Percentiles rank a stretch among this genome's conserved stretches.
phyloP scores from a whole-genome alignment of 1,284 basidiomycete species.

The Leccinum insolens region DNA sequence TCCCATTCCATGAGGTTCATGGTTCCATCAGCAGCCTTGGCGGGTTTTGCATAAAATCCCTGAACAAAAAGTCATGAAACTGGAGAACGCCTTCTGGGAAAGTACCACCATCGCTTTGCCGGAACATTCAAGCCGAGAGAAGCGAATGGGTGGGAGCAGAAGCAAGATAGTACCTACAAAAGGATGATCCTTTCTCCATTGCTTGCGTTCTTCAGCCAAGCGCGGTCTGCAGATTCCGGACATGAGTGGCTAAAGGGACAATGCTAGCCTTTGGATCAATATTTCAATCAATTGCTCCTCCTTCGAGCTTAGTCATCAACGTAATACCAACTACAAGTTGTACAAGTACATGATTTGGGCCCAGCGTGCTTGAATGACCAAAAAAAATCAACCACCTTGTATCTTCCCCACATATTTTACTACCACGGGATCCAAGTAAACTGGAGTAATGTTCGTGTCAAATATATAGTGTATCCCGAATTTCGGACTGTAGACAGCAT shows the following conservation, averaged over 20 bases:
- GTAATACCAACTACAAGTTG: neutral
- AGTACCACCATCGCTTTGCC: slow-evolving; percentile 1
- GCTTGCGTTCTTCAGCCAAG: slow-evolving; percentile 95
- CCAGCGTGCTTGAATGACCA: neutral
- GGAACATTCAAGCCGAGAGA: slow-evolving; percentile 1
- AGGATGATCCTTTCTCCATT: slow-evolving; percentile 99
- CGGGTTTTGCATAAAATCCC: slow-evolving; percentile 97
- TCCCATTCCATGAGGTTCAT: slow-evolving; percentile 99
- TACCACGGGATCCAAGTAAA: slow-evolving; percentile 19
- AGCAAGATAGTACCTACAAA: slow-evolving; percentile 69
- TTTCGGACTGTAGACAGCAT: slow-evolving; percentile 19
- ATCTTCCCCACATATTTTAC: slow-evolving; percentile 1
- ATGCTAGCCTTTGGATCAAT: neutral
- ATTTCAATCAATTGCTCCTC: neutral
- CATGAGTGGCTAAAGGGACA: slow-evolving; percentile 44
- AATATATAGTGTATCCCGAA: slow-evolving; percentile 25
- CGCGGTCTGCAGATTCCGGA: slow-evolving; percentile 84
- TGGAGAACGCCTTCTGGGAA: slow-evolving; percentile 2
- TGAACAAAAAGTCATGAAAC: slow-evolving; percentile 38
- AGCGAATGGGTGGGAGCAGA: slow-evolving; percentile 6
- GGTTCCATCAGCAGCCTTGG: slow-evolving; percentile 88
- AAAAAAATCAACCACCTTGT: neutral
- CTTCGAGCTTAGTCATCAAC: slow-evolving; percentile 31
- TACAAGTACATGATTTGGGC: neutral
- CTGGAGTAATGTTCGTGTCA: slow-evolving; percentile 27